Conservation (phyloP, 805 yeast genomes). For the Lipomyces lipofer region DNA sequence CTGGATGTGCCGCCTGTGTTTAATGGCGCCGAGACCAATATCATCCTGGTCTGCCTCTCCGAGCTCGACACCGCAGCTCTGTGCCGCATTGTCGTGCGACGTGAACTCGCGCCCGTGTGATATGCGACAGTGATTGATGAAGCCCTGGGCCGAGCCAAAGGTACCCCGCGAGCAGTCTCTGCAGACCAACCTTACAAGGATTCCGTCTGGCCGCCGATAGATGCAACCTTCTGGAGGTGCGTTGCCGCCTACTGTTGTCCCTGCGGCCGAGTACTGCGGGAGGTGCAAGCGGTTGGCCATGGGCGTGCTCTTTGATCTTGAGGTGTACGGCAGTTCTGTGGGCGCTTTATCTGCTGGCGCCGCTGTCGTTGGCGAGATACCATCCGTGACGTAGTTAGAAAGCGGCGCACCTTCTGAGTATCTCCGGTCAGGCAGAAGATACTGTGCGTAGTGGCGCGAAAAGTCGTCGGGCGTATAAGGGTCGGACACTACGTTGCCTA, state of each 20-base stretch:
- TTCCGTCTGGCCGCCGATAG: slow-evolving; percentile 53
- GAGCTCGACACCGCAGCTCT: slow-evolving; percentile 60
- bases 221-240: slow-evolving; percentile 30
- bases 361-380: background rate
- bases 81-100: slow-evolving; percentile 73
- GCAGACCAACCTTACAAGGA: slow-evolving; percentile 67
- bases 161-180: slow-evolving; percentile 66
- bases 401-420: slow-evolving; percentile 2
- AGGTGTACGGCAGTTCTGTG: background rate
- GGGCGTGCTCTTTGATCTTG: slow-evolving; percentile 9
- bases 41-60: slow-evolving; percentile 56
- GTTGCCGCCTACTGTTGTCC: slow-evolving; percentile 22
- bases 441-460: slow-evolving; percentile 34
- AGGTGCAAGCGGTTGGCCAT: slow-evolving; percentile 12
- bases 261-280: slow-evolving; percentile 16
- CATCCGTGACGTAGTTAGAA: background rate
- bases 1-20: slow-evolving; percentile 25
- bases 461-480: slow-evolving; percentile 30
- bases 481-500: slow-evolving; percentile 9
- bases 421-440: slow-evolving; percentile 31
- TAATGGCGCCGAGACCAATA: slow-evolving; percentile 66
- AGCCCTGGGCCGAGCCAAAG: slow-evolving; percentile 78
- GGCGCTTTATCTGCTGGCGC: background rate
- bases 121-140: slow-evolving; percentile 71
- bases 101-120: slow-evolving; percentile 72